phyloP scores from a whole-genome alignment of 2,329 filamentous ascomycete species.

The Colletotrichum theobromicola region DNA sequence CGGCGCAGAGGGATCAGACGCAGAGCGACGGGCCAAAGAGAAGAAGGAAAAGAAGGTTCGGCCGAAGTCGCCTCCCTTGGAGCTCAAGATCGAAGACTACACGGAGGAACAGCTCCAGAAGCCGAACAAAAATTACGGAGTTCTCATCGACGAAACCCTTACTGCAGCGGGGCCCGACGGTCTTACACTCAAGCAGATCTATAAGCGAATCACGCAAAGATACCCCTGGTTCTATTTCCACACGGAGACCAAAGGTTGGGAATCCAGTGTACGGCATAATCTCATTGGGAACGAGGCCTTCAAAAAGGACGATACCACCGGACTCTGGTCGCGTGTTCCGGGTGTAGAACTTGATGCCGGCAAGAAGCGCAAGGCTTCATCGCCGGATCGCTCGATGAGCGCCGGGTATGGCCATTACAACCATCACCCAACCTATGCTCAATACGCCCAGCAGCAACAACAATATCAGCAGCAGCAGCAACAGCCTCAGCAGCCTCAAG shows the following conservation, averaged over 20 bases:
- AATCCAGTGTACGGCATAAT: conserved; percentile 69
- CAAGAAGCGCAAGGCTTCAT: conserved; percentile 63
- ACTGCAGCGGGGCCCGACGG: conserved; percentile 54
- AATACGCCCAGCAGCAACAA: conserved; percentile 24
- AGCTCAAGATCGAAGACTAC: conserved; percentile 60
- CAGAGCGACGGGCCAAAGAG: conserved; percentile 59
- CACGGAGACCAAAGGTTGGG: conserved; percentile 69
- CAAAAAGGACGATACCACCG: conserved; percentile 60
- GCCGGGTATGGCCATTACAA: conserved; percentile 34
- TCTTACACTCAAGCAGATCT: conserved; percentile 65
- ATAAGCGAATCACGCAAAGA: conserved; percentile 63
- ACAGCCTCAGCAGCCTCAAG: conserved; percentile 27
- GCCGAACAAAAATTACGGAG: conserved; percentile 66
- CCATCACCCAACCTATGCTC: conserved; percentile 31
- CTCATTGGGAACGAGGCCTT: conserved; percentile 68
- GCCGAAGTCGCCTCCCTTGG: conserved; percentile 65
- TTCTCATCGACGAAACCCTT: conserved; percentile 65
- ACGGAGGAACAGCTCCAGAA: conserved; percentile 64
- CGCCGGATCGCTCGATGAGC: conserved; percentile 53
- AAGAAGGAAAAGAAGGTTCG: conserved; percentile 65
- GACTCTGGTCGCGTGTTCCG: conserved; percentile 62
- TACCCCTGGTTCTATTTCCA: conserved; percentile 67
- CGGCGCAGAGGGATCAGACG: conserved; percentile 60
- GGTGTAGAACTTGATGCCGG: conserved; percentile 65
- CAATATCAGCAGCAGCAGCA: conserved; percentile 29